phyloP scores from a whole-genome alignment of 768 basidiomycete species.

The Myochromella boudieri region DNA sequence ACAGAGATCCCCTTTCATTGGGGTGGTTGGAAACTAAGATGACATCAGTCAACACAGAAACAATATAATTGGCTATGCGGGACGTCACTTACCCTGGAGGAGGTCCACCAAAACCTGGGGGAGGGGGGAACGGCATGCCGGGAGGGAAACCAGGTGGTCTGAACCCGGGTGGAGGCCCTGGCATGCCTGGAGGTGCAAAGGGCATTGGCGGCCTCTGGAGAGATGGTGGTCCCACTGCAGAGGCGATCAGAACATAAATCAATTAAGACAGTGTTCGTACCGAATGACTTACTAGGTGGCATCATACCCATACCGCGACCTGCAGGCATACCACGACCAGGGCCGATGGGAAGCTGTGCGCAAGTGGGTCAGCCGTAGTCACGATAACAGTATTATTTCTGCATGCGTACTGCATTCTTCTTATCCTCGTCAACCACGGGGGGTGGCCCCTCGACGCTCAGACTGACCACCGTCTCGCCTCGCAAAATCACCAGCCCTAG shows the following conservation, averaged over 20 bases:
- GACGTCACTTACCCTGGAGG: conserved; percentile 71
- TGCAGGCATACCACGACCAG: conserved; percentile 94
- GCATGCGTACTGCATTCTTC: conserved; percentile 66
- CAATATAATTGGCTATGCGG: neutral
- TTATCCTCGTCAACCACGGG: conserved; percentile 89
- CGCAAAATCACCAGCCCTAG: conserved; percentile 96
- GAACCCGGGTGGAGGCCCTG: conserved; percentile 84
- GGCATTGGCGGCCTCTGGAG: conserved; percentile 71
- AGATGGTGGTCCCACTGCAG: conserved; percentile 57
- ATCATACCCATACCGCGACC: conserved; percentile 97
- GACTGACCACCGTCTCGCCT: conserved; percentile 94
- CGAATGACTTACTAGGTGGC: conserved; percentile 65
- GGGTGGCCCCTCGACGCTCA: conserved; percentile 94
- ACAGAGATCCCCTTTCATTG: conserved; percentile 26
- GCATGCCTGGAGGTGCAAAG: conserved; percentile 75
- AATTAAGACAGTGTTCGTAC: neutral
- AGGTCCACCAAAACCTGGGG: conserved; percentile 78
- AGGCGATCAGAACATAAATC: conserved; percentile 17
- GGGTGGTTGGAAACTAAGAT: conserved; percentile 50
- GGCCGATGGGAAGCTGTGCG: conserved; percentile 85
- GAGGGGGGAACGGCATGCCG: conserved; percentile 77
- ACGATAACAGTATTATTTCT: neutral
- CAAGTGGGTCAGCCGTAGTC: conserved; percentile 13
- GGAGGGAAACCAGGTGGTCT: conserved; percentile 82
- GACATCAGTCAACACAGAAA: conserved; percentile 3